phyloP scores from a whole-genome alignment of 257 asterid species.

The Rhazya stricta region DNA sequence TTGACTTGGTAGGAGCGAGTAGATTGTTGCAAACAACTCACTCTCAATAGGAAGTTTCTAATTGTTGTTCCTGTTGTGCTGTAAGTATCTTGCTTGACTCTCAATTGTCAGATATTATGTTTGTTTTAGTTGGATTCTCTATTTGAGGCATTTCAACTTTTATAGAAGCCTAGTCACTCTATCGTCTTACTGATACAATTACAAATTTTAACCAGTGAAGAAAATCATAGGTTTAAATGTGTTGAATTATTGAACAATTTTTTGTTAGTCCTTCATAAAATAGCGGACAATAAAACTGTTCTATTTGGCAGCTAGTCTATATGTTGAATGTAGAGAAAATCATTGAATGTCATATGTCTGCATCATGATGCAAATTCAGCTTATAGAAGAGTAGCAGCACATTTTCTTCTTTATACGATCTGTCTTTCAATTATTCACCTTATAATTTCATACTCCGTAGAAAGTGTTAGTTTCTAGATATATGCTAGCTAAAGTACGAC shows the following conservation, averaged over 20 bases:
- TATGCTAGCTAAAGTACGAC: not conserved
- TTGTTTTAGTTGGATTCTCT: not conserved
- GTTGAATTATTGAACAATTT: not conserved
- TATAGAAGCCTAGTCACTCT: not conserved
- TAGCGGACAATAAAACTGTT: not conserved
- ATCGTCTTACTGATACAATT: not conserved
- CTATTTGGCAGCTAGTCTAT: not conserved
- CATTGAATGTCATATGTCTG: not conserved
- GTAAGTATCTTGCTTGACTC: conserved; percentile 34
- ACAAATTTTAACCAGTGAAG: not conserved
- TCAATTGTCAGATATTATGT: not conserved
- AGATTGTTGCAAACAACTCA: conserved; percentile 74
- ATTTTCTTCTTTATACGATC: not conserved
- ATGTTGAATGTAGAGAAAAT: not conserved
- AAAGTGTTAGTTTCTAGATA: not conserved
- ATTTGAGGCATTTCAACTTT: not conserved
- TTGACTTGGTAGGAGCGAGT: conserved; percentile 95
- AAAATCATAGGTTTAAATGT: not conserved
- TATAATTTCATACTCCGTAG: not conserved
- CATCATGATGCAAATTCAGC: not conserved
- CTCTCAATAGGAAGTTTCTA: conserved; percentile 78
- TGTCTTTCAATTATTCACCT: not conserved
- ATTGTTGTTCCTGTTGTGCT: conserved; percentile 68
- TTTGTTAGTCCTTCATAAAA: not conserved
- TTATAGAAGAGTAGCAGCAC: not conserved